A percentile compares a stretch with the other conserved stretches of the same genome.
These are phyloP conservation scores for Singerocomus rubriflavus DNA, from an alignment of 1,284 basidiomycete species.

Conservation along the genomic window DNA sequence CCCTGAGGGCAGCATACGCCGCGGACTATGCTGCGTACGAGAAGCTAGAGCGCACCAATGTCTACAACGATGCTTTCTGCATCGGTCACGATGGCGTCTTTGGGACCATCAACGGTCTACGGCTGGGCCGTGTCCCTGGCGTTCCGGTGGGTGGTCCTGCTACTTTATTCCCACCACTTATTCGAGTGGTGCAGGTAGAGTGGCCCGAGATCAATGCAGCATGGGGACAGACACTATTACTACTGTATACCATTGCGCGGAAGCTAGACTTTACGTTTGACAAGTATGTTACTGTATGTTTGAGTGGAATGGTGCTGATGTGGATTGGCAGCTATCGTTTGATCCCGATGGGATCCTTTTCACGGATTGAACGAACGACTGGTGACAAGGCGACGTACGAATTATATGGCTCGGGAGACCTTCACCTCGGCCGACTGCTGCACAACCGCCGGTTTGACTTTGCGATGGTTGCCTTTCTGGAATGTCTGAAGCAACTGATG, in stretches of 20 bases:
- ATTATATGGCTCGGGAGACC: conserved; percentile 86
- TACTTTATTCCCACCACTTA: conserved; percentile 5
- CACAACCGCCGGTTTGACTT: conserved; percentile 96
- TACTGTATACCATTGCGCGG: conserved; percentile 86
- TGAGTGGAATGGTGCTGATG: conserved; percentile 13
- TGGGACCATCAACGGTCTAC: conserved; percentile 95
- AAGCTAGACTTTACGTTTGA: conserved; percentile 88
- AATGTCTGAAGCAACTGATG: conserved; percentile 89
- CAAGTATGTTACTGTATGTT: conserved; percentile 46
- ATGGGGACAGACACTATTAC: conserved; percentile 93
- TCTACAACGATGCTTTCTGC: conserved; percentile 98
- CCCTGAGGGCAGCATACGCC: conserved; percentile 72
- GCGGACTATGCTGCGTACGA: conserved; percentile 75
- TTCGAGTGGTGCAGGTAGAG: conserved; percentile 62
- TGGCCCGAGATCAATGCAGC: conserved; percentile 99
- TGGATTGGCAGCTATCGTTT: conserved; percentile 67
- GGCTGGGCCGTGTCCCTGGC: conserved; percentile 83
- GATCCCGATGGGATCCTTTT: conserved; percentile 91
- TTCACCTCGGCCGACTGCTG: conserved; percentile 82
- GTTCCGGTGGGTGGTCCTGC: conserved; percentile 52
- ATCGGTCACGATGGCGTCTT: conserved; percentile 94
- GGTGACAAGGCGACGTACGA: conserved; percentile 86
- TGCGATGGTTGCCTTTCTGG: conserved; percentile 94
- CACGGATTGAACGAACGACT: conserved; percentile 80
- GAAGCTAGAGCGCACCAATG: conserved; percentile 90